These are phyloP conservation scores for Xylaria sp. DNA, from an alignment of 2,329 filamentous ascomycete genomes.

Conservation along the genomic window DNA sequence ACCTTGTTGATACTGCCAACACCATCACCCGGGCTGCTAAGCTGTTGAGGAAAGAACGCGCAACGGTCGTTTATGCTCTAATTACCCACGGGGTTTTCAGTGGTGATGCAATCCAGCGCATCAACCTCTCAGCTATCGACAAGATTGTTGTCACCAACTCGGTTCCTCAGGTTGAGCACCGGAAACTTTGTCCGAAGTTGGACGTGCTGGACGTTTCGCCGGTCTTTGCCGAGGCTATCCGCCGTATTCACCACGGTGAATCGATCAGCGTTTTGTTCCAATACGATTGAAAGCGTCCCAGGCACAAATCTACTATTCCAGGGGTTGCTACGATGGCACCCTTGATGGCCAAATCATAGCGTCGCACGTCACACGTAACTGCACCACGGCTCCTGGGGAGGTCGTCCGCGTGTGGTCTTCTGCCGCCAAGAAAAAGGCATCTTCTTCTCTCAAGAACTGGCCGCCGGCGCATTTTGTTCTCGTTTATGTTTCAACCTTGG, in stretches of 20 bases:
- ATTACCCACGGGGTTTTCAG: slow-evolving; percentile 95
- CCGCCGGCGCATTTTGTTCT: slow-evolving; percentile 16
- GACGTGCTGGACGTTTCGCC: slow-evolving; percentile 91
- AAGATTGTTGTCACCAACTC: slow-evolving; percentile 96
- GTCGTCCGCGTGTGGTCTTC: slow-evolving; percentile 5
- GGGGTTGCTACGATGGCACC: background rate
- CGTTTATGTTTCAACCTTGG: slow-evolving; percentile 27
- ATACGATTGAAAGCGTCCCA: slow-evolving; percentile 66
- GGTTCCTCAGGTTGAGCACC: slow-evolving; percentile 87
- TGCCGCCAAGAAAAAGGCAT: slow-evolving; percentile 17
- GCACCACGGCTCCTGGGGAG: slow-evolving; percentile 8
- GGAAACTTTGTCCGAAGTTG: slow-evolving; percentile 81
- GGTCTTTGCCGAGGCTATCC: slow-evolving; percentile 94
- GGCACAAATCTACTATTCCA: background rate
- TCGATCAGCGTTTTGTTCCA: slow-evolving; percentile 96
- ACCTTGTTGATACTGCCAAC: slow-evolving; percentile 94
- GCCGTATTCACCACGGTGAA: slow-evolving; percentile 95
- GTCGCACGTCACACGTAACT: slow-evolving; percentile 5
- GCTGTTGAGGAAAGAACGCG: slow-evolving; percentile 94
- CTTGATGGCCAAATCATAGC: slow-evolving; percentile 12
- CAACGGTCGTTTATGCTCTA: slow-evolving; percentile 88
- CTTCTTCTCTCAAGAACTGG: slow-evolving; percentile 17
- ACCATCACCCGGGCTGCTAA: slow-evolving; percentile 97
- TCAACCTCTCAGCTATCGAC: slow-evolving; percentile 92
- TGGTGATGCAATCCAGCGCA: slow-evolving; percentile 91